Percentiles rank a stretch among this genome's conserved stretches.
Conservation (phyloP, 2,329 filamentous ascomycete species). For the Alternaria arborescens region DNA sequence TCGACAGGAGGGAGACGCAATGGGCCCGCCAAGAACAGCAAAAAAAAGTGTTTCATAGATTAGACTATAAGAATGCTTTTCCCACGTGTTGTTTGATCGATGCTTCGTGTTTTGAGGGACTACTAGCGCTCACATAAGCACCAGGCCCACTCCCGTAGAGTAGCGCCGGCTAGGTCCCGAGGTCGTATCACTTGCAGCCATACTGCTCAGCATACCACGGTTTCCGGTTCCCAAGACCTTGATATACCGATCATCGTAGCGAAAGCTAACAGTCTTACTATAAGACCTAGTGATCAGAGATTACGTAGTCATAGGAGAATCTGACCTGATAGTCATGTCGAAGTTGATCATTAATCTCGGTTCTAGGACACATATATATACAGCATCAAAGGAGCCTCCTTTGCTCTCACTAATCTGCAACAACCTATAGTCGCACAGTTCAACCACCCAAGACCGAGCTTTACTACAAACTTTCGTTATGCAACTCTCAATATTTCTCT, state of each 20-base stretch:
- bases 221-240: neutral
- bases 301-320: neutral
- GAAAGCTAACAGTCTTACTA: neutral
- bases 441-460: neutral
- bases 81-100: neutral
- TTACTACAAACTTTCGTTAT: neutral
- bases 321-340: neutral
- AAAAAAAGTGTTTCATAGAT: neutral
- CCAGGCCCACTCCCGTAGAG: neutral
- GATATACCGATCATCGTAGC: neutral
- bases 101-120: neutral
- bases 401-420: neutral
- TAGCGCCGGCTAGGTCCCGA: neutral
- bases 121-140: neutral
- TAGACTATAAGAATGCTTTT: neutral
- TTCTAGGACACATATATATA: too few species aligned
- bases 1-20: neutral
- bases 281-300: neutral
- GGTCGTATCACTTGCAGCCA: neutral
- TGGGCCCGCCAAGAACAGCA: neutral
- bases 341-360: neutral
- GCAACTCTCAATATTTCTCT: neutral
- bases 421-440: too few species aligned
- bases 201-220: neutral
- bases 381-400: neutral